Evolutionary conservation across 2,329 filamentous ascomycete species (phyloP), one percentile per base, ranked within the genome.

Genomic region (Alternaria dauci): DNA sequence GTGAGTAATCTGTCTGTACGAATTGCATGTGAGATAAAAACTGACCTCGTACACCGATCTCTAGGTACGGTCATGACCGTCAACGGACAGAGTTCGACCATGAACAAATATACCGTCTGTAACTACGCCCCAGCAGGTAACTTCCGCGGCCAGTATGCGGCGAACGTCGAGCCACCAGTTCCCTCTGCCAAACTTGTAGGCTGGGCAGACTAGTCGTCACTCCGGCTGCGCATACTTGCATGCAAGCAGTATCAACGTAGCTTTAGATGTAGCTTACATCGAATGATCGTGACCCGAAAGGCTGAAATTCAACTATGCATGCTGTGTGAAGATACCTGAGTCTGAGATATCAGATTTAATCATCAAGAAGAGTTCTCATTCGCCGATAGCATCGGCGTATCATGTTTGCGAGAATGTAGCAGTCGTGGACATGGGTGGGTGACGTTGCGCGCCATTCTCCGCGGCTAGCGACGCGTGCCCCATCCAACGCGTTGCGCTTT

Each of bases 91-190:
- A 11, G 52, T 11, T 71, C 71, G 0, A 50, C 47, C 4, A 60
- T 77, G 68, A 71, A 70, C 61, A 74, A 73, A 65, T 75, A 71
- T 83, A 94, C 91, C 30, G 92, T 96, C 72, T 97, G 93, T 89
- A 94, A 97, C 86, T 97, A 97, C 83, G 82, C 81, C 68, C 85
- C 88, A 63, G 81, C 88, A 65, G 93, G 87, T 52, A 89, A 90
- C 79, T 81, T 84, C 55, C 80, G 69, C 14, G 82, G 81, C 61
- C 76, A 84, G 69, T 90, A 87, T 69, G 83, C 66, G 52, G 69
- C 71, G 46, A 87, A 89, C 68, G 83, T 90, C 26, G 71, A 75
- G 5, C 23, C 65, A 28, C 83, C 85, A 16, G 69, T 63, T 43
- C 66, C 65, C 28, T 63, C 46, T 26, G 62, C 68, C 51, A 59